A percentile compares a stretch with the other conserved stretches of the same genome.
phyloP scores from a whole-genome alignment of 2,329 filamentous ascomycete species.

The Claviceps maximensis region DNA sequence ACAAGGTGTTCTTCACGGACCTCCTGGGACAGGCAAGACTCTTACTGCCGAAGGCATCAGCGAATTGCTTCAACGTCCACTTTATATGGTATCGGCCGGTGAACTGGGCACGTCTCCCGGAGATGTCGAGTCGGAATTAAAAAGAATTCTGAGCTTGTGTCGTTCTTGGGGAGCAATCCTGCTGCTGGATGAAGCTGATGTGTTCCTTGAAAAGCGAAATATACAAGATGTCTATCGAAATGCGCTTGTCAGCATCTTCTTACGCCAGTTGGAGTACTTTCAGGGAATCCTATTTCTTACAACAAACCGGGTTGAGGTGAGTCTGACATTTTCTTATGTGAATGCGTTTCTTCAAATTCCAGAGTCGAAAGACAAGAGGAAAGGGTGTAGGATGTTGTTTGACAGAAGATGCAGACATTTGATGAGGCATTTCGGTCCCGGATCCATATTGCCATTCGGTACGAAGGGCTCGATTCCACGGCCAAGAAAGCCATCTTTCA shows the following conservation, averaged over 20 bases:
- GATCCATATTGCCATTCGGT: constrained; percentile 74
- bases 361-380: neutral
- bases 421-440: constrained; percentile 83
- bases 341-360: neutral
- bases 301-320: constrained; percentile 65
- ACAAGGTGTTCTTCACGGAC: constrained; percentile 60
- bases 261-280: constrained; percentile 80
- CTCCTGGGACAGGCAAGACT: constrained; percentile 80
- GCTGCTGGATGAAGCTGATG: constrained; percentile 73
- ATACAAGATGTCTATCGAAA: constrained; percentile 78
- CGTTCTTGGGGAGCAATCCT: constrained; percentile 78
- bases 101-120: constrained; percentile 69
- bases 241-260: constrained; percentile 73
- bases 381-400: neutral
- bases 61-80: constrained; percentile 65
- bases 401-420: constrained; percentile 44
- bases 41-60: constrained; percentile 79
- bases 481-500: constrained; percentile 72
- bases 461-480: constrained; percentile 58
- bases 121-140: constrained; percentile 61
- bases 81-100: constrained; percentile 73
- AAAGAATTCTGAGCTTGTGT: constrained; percentile 75
- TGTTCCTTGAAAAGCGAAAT: constrained; percentile 71
- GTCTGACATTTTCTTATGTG: constrained; percentile 8
- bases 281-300: constrained; percentile 84